Evolutionary conservation across 2,329 filamentous ascomycete species (phyloP).

Genomic region (Ophiostoma sp.): DNA sequence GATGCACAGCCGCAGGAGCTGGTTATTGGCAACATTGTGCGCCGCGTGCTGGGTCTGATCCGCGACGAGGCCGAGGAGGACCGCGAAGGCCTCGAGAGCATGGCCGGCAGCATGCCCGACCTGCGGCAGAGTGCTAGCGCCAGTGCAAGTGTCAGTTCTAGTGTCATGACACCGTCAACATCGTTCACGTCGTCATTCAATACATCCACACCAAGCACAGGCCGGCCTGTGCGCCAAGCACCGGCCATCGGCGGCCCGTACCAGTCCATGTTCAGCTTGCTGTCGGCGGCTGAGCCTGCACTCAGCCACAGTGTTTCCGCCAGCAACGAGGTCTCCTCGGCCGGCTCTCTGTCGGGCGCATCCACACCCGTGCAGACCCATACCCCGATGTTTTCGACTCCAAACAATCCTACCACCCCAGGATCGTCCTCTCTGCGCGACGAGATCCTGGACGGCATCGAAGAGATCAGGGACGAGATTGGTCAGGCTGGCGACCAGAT

Average conservation of each 20-base stretch:
- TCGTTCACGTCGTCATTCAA: neutral
- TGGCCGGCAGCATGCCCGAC: constrained; percentile 36
- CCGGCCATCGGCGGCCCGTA: constrained; percentile 48
- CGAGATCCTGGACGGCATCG: constrained; percentile 88
- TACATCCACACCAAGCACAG: neutral
- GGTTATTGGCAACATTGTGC: constrained; percentile 89
- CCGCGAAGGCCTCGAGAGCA: constrained; percentile 49
- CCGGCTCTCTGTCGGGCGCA: constrained; percentile 37
- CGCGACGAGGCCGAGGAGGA: constrained; percentile 85
- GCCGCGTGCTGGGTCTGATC: constrained; percentile 82
- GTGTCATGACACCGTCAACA: constrained; percentile 37
- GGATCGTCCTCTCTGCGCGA: constrained; percentile 65
- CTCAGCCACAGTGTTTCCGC: constrained; percentile 25
- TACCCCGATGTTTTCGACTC: neutral
- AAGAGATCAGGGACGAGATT: constrained; percentile 93
- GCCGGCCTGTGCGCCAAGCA: neutral
- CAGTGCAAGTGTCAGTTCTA: too few relatives aligned
- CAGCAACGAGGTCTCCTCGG: constrained; percentile 20
- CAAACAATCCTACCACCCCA: neutral
- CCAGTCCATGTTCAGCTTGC: constrained; percentile 81
- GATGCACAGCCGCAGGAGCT: constrained; percentile 85
- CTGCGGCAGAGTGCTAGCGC: constrained; percentile 35
- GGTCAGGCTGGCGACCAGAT: constrained; percentile 91
- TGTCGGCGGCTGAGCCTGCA: constrained; percentile 56
- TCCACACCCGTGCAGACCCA: constrained; percentile 43